phyloP scores from a whole-genome alignment of 352 stramenopile genomes.

The Pelagophyceae sp. region DNA sequence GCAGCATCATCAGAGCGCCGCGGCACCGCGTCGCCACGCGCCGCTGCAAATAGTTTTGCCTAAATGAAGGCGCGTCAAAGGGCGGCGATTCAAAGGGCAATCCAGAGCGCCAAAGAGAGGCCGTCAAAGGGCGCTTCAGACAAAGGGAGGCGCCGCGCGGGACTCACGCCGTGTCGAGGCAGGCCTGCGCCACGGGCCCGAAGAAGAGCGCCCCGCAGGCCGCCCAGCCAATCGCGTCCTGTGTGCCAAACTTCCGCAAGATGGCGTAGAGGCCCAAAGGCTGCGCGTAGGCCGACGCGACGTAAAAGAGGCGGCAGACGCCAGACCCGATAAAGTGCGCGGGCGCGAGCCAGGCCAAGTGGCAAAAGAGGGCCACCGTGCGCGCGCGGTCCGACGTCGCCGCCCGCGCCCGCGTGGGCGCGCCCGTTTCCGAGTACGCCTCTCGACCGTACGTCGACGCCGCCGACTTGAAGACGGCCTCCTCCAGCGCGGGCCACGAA shows the following conservation, averaged over 20 bases:
- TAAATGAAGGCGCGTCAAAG: too few species aligned
- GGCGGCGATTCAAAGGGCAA: too few species aligned
- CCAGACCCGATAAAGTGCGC: neutral
- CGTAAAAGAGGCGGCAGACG: constrained; percentile 4
- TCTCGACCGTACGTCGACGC: neutral
- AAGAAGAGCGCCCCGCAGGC: neutral
- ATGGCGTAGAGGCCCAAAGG: neutral
- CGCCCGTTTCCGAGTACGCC: neutral
- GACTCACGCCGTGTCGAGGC: neutral
- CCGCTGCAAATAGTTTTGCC: constrained; percentile 7
- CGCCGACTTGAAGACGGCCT: neutral
- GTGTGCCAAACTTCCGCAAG: neutral
- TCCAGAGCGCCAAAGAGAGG: too few species aligned
- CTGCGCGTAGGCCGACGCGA: constrained; percentile 1
- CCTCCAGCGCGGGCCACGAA: neutral
- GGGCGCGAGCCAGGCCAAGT: neutral
- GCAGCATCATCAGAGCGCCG: constrained; percentile 7
- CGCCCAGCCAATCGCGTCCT: constrained; percentile 2
- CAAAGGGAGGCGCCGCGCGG: too few species aligned
- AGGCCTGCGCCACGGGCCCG: neutral
- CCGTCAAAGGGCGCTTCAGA: too few species aligned
- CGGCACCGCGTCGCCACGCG: constrained; percentile 18
- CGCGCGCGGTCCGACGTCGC: neutral
- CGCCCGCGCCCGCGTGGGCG: neutral
- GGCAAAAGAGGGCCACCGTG: neutral